Evolutionary conservation across 2,329 filamentous ascomycete species (phyloP).

Genomic region (Pyricularia grisea): DNA sequence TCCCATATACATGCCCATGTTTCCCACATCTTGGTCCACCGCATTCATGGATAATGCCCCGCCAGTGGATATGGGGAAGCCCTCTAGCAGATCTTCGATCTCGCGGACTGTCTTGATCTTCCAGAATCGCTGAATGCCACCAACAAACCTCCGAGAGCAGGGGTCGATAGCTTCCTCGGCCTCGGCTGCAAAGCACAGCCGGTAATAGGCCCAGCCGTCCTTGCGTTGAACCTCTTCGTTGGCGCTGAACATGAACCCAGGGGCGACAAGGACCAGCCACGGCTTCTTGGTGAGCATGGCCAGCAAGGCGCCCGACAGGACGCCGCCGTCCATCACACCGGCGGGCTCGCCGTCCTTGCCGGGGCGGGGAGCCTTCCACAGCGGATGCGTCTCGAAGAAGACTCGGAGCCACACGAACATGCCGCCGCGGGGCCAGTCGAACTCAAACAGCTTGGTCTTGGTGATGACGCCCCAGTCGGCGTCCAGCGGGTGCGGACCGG

Average conservation of each 20-base stretch:
- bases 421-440: slow-evolving; percentile 72
- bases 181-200: slow-evolving; percentile 81
- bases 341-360: slow-evolving; percentile 4
- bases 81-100: slow-evolving; percentile 52
- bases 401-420: slow-evolving; percentile 87
- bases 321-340: slow-evolving; percentile 38
- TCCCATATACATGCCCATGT: slow-evolving; percentile 20
- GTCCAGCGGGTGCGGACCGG: neutral
- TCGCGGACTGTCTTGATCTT: slow-evolving; percentile 56
- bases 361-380: slow-evolving; percentile 35
- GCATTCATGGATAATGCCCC: slow-evolving; percentile 4
- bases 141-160: slow-evolving; percentile 54
- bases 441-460: slow-evolving; percentile 65
- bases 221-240: slow-evolving; percentile 46
- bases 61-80: slow-evolving; percentile 14
- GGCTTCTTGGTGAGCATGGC: slow-evolving; percentile 60
- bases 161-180: slow-evolving; percentile 57
- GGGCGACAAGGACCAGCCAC: slow-evolving; percentile 58
- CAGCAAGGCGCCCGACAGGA: slow-evolving; percentile 59
- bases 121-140: slow-evolving; percentile 69
- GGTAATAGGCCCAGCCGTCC: slow-evolving; percentile 61
- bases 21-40: slow-evolving; percentile 15
- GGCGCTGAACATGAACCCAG: slow-evolving; percentile 66
- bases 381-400: slow-evolving; percentile 63
- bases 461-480: slow-evolving; percentile 65